phyloP scores from a whole-genome alignment of 192 early-diverging fungal species.

The Dissophora globulifera region DNA sequence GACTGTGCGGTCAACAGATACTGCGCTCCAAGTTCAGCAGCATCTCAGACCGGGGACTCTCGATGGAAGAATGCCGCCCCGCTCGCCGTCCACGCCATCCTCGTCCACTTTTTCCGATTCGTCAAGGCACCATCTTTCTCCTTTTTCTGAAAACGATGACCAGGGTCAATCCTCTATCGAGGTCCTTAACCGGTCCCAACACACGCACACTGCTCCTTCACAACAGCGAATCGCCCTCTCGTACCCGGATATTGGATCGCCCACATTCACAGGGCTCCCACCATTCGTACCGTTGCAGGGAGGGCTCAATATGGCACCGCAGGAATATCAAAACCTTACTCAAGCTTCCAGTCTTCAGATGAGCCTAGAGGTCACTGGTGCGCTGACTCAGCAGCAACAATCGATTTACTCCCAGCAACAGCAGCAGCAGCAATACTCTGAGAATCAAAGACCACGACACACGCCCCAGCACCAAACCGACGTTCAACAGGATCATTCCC shows the following conservation, averaged over 20 bases:
- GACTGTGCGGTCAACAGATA: neutral
- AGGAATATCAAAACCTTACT: neutral
- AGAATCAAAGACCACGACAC: neutral
- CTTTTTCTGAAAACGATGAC: neutral
- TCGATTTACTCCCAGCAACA: constrained; percentile 5
- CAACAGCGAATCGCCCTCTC: neutral
- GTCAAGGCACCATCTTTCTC: neutral
- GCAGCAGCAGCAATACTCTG: constrained; percentile 9
- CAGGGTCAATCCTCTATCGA: neutral
- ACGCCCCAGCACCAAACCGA: no score
- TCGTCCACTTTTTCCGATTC: neutral
- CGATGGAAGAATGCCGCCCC: neutral
- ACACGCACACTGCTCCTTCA: neutral
- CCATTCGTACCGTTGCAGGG: neutral
- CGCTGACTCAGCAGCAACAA: neutral
- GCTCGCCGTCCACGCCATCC: neutral
- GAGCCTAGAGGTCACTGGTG: neutral
- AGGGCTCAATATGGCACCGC: neutral
- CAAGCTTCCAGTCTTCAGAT: neutral
- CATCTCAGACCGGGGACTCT: neutral
- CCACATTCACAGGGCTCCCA: neutral
- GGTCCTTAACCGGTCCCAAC: neutral
- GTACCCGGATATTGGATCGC: neutral
- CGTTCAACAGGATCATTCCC: no score
- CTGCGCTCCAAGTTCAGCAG: neutral